Evolutionary conservation across 2,329 filamentous ascomycete genomes (phyloP).

Genomic region (Harringtonia aguacate): DNA sequence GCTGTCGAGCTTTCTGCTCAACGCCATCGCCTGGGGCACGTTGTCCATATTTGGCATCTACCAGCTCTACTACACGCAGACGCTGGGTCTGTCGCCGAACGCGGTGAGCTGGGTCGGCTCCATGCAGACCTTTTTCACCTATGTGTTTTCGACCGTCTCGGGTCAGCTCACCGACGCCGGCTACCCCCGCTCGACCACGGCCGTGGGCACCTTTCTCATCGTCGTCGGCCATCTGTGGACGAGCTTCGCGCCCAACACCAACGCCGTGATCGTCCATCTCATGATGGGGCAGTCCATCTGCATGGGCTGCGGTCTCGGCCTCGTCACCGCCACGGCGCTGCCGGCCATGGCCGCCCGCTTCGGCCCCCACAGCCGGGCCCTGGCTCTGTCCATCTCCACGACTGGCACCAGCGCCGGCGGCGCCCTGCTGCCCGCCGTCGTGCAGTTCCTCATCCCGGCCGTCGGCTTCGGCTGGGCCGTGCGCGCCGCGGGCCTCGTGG

Average conservation of each 20-base stretch:
- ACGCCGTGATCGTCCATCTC: conserved; percentile 14
- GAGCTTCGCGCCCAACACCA: neutral
- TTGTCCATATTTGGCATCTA: conserved; percentile 36
- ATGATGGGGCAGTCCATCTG: conserved; percentile 43
- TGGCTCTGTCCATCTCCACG: conserved; percentile 49
- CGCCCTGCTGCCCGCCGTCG: conserved; percentile 49
- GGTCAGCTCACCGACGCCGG: conserved; percentile 41
- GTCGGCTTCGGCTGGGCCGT: conserved; percentile 58
- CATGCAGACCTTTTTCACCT: conserved; percentile 38
- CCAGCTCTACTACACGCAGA: conserved; percentile 32
- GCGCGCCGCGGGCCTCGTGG: conserved; percentile 48
- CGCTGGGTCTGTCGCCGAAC: conserved; percentile 19
- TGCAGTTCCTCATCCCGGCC: conserved; percentile 45
- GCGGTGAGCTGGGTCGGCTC: conserved; percentile 40
- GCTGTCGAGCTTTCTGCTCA: conserved; percentile 33
- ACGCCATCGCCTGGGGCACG: conserved; percentile 39
- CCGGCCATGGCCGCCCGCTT: conserved; percentile 50
- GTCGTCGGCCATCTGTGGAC: conserved; percentile 38
- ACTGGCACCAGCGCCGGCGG: conserved; percentile 52
- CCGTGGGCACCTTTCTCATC: conserved; percentile 28
- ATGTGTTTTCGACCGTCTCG: conserved; percentile 34
- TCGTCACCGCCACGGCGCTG: conserved; percentile 42
- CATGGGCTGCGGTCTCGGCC: conserved; percentile 41
- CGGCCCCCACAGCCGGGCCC: conserved; percentile 27
- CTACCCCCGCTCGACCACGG: conserved; percentile 29